A percentile compares a stretch with the other conserved stretches of the same genome.
Conservation (phyloP, 257 asterid species). For the Nicotiana attenuata region DNA sequence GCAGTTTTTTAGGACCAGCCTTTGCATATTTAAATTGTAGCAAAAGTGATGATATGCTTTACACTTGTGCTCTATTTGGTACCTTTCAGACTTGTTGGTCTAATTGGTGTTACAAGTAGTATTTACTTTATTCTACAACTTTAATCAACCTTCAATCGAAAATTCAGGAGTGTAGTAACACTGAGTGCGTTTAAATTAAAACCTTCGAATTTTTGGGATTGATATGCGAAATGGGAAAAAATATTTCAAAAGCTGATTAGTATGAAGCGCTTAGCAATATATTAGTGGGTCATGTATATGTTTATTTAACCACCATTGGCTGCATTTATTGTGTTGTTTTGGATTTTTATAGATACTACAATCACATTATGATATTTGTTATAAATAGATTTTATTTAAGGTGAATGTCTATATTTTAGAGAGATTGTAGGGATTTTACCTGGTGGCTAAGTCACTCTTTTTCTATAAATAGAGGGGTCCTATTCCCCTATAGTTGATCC, state of each 20-base stretch:
- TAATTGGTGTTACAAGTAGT: slow-evolving; percentile 1
- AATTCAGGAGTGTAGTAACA: neutral
- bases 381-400: too few species aligned
- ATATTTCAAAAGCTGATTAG: neutral
- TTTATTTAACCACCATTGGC: neutral
- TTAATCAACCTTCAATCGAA: neutral
- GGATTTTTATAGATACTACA: neutral
- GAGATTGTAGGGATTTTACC: too few species aligned
- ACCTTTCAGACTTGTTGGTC: slow-evolving; percentile 11
- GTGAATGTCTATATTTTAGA: too few species aligned
- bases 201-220: neutral
- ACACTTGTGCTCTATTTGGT: slow-evolving; percentile 12
- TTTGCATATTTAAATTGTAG: slow-evolving; percentile 1
- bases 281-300: neutral
- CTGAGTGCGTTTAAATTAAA: neutral
- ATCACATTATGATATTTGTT: too few species aligned
- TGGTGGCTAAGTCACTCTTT: too few species aligned
- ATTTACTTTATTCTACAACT: slow-evolving; percentile 15
- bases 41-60: slow-evolving; percentile 15
- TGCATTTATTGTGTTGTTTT: neutral
- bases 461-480: too few species aligned
- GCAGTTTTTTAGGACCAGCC: neutral
- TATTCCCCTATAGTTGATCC: too few species aligned
- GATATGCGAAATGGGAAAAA: neutral
- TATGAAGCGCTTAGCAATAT: neutral